A percentile compares a stretch with the other conserved stretches of the same genome.
These are phyloP conservation scores for Alternaria metachromatica DNA, from an alignment of 2,329 filamentous ascomycete genomes.

Conservation along the genomic window DNA sequence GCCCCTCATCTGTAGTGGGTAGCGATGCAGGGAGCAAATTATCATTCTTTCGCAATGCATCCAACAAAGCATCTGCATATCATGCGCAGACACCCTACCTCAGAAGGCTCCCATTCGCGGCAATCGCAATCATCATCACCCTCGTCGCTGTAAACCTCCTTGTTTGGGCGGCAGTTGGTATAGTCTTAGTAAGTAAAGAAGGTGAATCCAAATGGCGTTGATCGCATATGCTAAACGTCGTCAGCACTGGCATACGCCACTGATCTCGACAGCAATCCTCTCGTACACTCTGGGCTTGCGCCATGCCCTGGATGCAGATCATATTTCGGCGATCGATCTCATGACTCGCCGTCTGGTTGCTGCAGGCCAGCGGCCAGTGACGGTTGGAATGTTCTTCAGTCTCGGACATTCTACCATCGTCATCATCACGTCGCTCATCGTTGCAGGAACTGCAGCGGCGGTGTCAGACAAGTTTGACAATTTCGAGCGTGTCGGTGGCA, in stretches of 20 bases:
- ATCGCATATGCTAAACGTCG: not conserved
- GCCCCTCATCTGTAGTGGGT: conserved; percentile 13
- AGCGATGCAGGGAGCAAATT: conserved; percentile 18
- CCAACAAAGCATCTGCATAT: conserved; percentile 52
- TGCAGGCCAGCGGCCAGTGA: conserved; percentile 82
- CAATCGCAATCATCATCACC: conserved; percentile 63
- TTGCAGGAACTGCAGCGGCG: conserved; percentile 87
- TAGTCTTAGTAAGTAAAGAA: conserved; percentile 59
- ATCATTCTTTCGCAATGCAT: conserved; percentile 31
- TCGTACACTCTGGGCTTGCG: conserved; percentile 88
- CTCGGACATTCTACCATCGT: conserved; percentile 95
- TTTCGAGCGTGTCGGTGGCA: conserved; percentile 81
- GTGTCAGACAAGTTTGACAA: conserved; percentile 80
- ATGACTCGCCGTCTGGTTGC: conserved; percentile 92
- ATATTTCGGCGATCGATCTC: conserved; percentile 89
- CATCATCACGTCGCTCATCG: conserved; percentile 85
- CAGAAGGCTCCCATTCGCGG: conserved; percentile 62
- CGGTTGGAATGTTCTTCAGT: conserved; percentile 93
- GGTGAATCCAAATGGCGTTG: not conserved
- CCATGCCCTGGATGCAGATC: conserved; percentile 97
- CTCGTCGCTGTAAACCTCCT: conserved; percentile 62
- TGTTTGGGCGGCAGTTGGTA: conserved; percentile 64
- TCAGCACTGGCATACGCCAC: conserved; percentile 54
- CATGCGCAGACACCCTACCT: conserved; percentile 63
- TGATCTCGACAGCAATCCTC: conserved; percentile 81